A percentile compares a stretch with the other conserved stretches of the same genome.
Evolutionary conservation across 2,329 filamentous ascomycete species (phyloP).

Genomic region (Colletotrichum sublineola): DNA sequence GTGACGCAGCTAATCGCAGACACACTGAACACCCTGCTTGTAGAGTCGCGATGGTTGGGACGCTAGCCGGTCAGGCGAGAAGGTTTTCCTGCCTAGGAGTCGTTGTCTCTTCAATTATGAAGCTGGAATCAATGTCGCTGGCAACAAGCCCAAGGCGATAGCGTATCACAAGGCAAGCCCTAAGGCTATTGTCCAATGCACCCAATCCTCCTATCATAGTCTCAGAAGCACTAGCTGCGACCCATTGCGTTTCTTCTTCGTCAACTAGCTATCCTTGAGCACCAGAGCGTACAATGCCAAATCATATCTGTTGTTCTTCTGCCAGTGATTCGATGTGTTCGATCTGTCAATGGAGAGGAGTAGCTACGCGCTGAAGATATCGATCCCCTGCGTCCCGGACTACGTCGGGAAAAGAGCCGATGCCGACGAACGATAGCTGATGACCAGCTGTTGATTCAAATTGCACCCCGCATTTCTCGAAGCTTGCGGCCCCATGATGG

Average conservation of each 20-base stretch:
- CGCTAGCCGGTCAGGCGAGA: neutral
- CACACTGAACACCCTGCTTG: neutral
- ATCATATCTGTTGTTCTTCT: neutral
- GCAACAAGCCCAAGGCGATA: neutral
- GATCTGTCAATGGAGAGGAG: no score
- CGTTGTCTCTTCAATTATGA: neutral
- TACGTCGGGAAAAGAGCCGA: neutral
- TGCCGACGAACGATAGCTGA: neutral
- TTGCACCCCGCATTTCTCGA: slow-evolving; percentile 1
- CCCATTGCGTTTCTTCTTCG: neutral
- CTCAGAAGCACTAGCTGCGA: neutral
- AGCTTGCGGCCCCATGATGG: neutral
- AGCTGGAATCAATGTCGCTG: neutral
- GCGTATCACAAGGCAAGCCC: neutral
- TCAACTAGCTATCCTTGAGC: neutral
- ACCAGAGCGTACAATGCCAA: neutral
- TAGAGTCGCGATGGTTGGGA: neutral
- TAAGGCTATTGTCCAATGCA: neutral
- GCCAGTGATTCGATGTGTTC: no score
- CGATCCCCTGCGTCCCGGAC: no score
- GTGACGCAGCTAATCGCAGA: neutral
- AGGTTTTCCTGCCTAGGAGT: neutral
- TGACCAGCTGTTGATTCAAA: neutral
- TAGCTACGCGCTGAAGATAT: neutral
- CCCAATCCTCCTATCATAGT: no score